Percentiles rank a stretch among this genome's conserved stretches.
These are phyloP conservation scores for Bruguiera sexangula DNA, from an alignment of 345 rosid species.

Conservation along the genomic window DNA sequence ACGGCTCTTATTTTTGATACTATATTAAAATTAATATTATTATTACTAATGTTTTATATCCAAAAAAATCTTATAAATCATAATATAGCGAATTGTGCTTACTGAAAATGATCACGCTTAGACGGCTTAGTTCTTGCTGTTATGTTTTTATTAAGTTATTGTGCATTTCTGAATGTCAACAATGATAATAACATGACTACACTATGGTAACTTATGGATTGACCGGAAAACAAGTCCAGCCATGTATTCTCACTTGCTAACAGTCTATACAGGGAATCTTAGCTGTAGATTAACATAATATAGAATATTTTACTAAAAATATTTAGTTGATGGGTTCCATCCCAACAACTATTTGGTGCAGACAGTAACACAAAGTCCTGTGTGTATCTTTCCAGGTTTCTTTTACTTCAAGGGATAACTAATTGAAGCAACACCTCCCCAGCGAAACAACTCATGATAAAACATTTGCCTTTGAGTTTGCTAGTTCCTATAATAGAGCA, in stretches of 20 bases:
- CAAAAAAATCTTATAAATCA: too few species aligned
- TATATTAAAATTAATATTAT: too few species aligned
- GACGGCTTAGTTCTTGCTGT: too few species aligned
- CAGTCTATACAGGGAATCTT: background rate
- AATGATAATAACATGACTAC: too few species aligned
- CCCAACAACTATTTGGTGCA: slow-evolving; percentile 54
- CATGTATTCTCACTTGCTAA: too few species aligned
- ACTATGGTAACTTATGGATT: too few species aligned
- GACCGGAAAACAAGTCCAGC: background rate
- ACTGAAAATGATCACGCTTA: too few species aligned
- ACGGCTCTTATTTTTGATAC: too few species aligned
- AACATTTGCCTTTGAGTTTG: slow-evolving; percentile 19
- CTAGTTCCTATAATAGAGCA: slow-evolving; percentile 24
- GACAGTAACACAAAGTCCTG: slow-evolving; percentile 23
- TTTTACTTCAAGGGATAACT: slow-evolving; percentile 40
- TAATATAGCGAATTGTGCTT: too few species aligned
- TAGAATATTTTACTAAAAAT: slow-evolving; percentile 3
- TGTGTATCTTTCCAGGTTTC: slow-evolving; percentile 21
- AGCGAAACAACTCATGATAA: background rate
- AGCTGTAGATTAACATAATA: slow-evolving; percentile 1
- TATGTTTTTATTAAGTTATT: too few species aligned
- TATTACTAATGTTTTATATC: too few species aligned
- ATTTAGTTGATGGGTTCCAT: slow-evolving; percentile 47
- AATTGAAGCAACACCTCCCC: slow-evolving; percentile 28
- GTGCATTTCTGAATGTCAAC: too few species aligned